Evolutionary conservation across 768 basidiomycete species (phyloP), one percentile per base, ranked within the genome.

Genomic region (Asterophora parasitica): DNA sequence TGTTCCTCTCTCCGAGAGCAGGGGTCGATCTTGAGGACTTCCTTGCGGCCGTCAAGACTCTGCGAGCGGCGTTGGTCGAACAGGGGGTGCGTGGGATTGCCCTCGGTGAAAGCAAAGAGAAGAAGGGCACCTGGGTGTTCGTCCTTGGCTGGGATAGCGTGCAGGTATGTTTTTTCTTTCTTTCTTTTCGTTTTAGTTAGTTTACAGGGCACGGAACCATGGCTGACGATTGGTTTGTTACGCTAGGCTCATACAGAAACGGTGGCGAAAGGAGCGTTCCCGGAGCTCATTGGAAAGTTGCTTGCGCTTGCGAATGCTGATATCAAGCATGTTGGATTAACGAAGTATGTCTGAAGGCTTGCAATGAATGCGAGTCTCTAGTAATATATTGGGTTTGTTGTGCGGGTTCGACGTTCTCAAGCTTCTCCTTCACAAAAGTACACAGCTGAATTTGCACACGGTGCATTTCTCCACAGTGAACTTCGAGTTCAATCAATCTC

Each of bases 111-210:
- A 52, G 49, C 34, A 49, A 19, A 35, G 54, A 52, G 32, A 51
- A 47, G 7, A 49, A 49, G 28, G 50, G 42, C 12, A 46, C 19
- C 8, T 30, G n/a, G 13, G 34, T 52, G 12, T 3, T 49, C 11
- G 40, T 46, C 4, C 4, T 52, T 5, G 50, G 54, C 4, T 55
- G 54, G 54, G 51, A 52, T 17, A 52, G 44, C 37, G 36, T 52
- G 13, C 31, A 52, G 50, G 54, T 55, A 38, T 31, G 45, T 37
- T 1, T 3, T 12, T 20, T 7, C 1, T 16, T 36, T n/a, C n/a
- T n/a, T n/a, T n/a, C n/a, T n/a, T n/a, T n/a, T n/a, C n/a, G n/a
- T n/a, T n/a, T n/a, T n/a, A n/a, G n/a, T n/a, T n/a, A n/a, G n/a
- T n/a, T 23, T 16, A 7, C 8, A n/a, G 23, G 23, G 23, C 23